Evolutionary conservation across 176 grass and related monocot genomes (phyloP), one percentile per base, ranked within the genome.

Genomic region (Carex parvula): DNA sequence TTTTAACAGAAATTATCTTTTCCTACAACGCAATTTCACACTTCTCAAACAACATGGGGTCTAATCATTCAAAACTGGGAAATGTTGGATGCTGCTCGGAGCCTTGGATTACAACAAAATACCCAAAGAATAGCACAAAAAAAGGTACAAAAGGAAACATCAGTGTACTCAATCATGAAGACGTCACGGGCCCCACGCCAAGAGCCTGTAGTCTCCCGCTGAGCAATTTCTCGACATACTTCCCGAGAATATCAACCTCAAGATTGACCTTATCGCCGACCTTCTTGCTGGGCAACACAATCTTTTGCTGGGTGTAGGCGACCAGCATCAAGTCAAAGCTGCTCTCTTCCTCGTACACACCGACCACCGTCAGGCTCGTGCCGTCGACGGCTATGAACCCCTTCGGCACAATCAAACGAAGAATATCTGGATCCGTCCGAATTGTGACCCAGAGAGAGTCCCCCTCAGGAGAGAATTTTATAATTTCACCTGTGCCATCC

Each of bases 301-400:
- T 87, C 84, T 98, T 98, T 33, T 98, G 90, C 82, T 98, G 95
- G 0, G 91, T 98, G 88, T 98, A 98, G 54, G 92, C 82, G n/a
- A 98, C 92, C 5, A 98, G 86, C 95, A 94, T 98, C 89, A 98
- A 94, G 68, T 98, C 89, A 20, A 98, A 98, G 89, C 91, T 91
- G 5, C 89, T 86, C 0, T 54, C 92, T 18, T 90, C 84, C 55
- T 98, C 95, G 8, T 94, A 79, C 1, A 98, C 95, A 2, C 85
- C 84, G 52, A 94, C 91, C 17, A 98, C 92, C 4, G 92, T 94
- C 37, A 98, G 84, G 79, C 95, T 98, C 13, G 92, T 89, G 13
- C 95, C 95, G 54, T 98, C 95, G 11, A 94, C 91, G 37, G 95
- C 90, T 30, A 98, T 90, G 80, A 98, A 98, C 3, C 95, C 95